These are phyloP conservation scores for Pterocarpus santalinus DNA, from an alignment of 306 rosid species.

Conservation along the genomic window DNA sequence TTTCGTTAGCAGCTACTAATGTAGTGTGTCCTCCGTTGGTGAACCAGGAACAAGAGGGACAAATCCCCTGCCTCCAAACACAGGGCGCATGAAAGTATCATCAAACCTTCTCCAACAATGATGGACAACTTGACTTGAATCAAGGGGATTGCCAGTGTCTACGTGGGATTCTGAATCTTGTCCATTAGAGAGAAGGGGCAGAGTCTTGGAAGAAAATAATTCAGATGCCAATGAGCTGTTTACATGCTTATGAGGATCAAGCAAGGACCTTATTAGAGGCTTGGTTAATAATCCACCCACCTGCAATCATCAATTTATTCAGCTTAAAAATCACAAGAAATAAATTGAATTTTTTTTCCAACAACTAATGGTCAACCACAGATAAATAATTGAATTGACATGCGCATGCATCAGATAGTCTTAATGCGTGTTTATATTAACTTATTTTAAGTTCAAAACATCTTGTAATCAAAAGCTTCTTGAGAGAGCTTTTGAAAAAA, in stretches of 20 bases:
- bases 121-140: conserved; percentile 48
- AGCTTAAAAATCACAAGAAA: background rate
- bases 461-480: no score
- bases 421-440: background rate
- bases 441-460: no score
- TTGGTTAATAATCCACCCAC: conserved; percentile 74
- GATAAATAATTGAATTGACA: background rate
- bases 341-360: background rate
- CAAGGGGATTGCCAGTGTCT: conserved; percentile 22
- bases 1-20: background rate
- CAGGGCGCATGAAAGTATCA: conserved; percentile 65
- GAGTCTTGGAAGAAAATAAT: conserved; percentile 21
- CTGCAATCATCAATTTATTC: conserved; percentile 41
- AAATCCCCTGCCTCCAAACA: conserved; percentile 74
- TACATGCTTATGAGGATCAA: conserved; percentile 42
- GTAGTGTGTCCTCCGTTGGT: conserved; percentile 8
- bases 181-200: conserved; percentile 47
- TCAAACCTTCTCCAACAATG: conserved; percentile 61
- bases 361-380: background rate
- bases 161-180: conserved; percentile 46
- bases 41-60: conserved; percentile 42
- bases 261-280: conserved; percentile 61
- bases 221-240: conserved; percentile 22
- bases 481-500: no score
- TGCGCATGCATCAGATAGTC: background rate